Base-by-base conservation (phyloP, 2,329 filamentous ascomycete genomes). In the Fusarium duplospermum region DNA sequence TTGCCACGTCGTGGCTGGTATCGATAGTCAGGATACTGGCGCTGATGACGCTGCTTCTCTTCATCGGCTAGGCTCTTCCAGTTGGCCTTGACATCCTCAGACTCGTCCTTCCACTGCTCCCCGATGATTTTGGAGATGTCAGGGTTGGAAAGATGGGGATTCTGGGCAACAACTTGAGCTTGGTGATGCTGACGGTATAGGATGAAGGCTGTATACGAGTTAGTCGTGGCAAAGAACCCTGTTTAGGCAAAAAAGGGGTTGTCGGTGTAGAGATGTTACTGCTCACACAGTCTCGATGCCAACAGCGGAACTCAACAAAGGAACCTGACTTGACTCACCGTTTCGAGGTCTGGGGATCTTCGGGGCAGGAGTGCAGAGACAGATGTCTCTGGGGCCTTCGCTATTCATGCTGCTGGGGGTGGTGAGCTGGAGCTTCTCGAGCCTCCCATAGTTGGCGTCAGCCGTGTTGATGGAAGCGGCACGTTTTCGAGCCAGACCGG, bases 51-150 rank as follows among this genome's bases (percentile, higher is more conserved):
- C 70, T 91, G 87, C 86, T 98, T 98, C 82, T 98, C 96, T 84
- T 98, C 93, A 84, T 97, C 94, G 69, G 96, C 96, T 66, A 97
- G 89, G 70, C 89, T 88, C 82, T 96, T 97, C 96, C 96, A 99
- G 81, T 92, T 89, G 73, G 91, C 90, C 84, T 97, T 97, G 66
- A 92, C 88, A 62, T 93, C 90, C 27, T 92, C 88, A 5, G 91
- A 84, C 79, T 97, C 92, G 65, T 91, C 89, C 79, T 93, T 91
- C 96, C 96, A 99, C 89, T 95, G 93, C 81, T 94, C 91, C 62
- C 96, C 96, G 76, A 98, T 97, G 77, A 98, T 97, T 84, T 98
- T 98, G 74, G 96, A 98, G 77, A 98, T 97, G 62, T 98, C 94
- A 4, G 96, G 96, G 83, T 98, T 98, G 54, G 95, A 92, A 74